Base-by-base conservation (phyloP, 1,284 basidiomycete species). In the Leccinum angustisporum region DNA sequence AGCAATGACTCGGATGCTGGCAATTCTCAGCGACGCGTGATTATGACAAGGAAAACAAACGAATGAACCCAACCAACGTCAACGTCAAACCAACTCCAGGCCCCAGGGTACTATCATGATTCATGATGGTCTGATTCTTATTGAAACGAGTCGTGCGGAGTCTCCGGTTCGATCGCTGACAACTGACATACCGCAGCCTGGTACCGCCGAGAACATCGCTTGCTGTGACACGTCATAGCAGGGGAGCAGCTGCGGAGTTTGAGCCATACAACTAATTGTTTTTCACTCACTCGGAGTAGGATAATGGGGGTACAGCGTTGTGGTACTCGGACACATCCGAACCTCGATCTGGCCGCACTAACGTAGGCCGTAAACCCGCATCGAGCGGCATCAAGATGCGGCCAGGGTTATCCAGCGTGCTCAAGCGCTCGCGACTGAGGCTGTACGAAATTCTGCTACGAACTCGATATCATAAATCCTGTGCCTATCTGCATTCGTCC, bases 311-410 rank as follows among this genome's bases (percentile, higher is more conserved):
- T 38, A 38, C 16, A 38, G 14, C 34, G 34, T 36, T 14, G 14
- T 6, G 13, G 34, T 14, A 36, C 34, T 36, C 34, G 34, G 34
- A 27, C 25, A 27, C 25, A 27, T 5, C 25, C 25, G 25, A 5
- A 27, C 3, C 25, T 27, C 27, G 27, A 36, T 36, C 36, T 36
- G 36, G 14, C 34, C 34, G 34, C 36, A 36, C n/a, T 34, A 34
- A 34, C 34, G 0, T 34, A 34, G 10, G 18, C 43, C 13, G 18
- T 46, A 48, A 48, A 21, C 11, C 46, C 40, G 16, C 40, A 72
- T 69, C 61, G 65, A 13, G 34, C 13, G 34, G 34, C 34, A 34
- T 13, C 34, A 34, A 11, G 60, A 72, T 65, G 38, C 36, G n/a
- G 27, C 36, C 33, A 33, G 18, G 46, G 4, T 30, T 33, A 40